Conservation (phyloP, 768 basidiomycete genomes). For the Boletus eberwhitei region DNA sequence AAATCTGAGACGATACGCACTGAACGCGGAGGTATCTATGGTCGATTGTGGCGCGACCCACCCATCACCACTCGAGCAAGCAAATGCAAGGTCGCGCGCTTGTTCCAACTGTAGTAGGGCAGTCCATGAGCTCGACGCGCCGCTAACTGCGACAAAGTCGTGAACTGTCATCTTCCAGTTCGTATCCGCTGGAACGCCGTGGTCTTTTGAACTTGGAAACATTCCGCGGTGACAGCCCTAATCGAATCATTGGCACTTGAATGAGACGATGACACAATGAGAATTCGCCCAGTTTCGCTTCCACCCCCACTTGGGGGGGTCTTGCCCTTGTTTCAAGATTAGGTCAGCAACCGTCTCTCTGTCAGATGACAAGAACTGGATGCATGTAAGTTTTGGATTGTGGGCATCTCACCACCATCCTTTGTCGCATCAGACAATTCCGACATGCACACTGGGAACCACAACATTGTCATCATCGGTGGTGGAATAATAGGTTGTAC, state of each 20-base stretch:
- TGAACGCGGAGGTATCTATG: constrained; percentile 15
- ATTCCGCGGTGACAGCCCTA: neutral
- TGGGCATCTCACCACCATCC: neutral
- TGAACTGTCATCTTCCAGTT: constrained; percentile 17
- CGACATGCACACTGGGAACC: constrained; percentile 14
- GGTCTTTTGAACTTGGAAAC: neutral
- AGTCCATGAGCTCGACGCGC: neutral
- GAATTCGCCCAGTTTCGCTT: neutral
- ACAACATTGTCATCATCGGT: constrained; percentile 70
- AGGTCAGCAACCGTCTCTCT: neutral
- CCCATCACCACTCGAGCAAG: constrained; percentile 6
- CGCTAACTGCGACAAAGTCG: constrained; percentile 12
- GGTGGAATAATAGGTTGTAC: constrained; percentile 86
- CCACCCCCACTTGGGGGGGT: constrained; percentile 4
- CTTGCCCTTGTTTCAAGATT: neutral
- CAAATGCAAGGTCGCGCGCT: constrained; percentile 20
- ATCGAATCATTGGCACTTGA: neutral
- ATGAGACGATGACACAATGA: neutral
- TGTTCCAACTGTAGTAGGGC: constrained; percentile 10
- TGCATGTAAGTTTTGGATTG: neutral
- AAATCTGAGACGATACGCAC: constrained; percentile 15
- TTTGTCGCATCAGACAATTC: constrained; percentile 4
- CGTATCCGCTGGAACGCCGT: neutral
- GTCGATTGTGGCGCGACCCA: constrained; percentile 22
- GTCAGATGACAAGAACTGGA: neutral